These are phyloP conservation scores for Cryptococcus deneoformans DNA, from an alignment of 1,284 basidiomycete genomes.

Conservation along the genomic window DNA sequence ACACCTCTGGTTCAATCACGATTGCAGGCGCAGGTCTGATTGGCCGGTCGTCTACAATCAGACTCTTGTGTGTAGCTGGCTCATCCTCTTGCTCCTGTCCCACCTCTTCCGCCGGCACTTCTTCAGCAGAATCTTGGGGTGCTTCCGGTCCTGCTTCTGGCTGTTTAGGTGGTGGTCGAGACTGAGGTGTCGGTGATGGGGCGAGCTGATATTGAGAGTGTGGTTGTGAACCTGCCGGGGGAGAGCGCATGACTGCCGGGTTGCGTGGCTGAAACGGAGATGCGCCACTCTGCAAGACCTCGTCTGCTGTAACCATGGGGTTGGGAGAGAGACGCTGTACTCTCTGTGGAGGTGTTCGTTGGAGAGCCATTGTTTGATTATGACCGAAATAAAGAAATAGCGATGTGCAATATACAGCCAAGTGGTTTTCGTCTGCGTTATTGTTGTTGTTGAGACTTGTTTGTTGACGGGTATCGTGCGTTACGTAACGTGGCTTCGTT, in stretches of 20 bases:
- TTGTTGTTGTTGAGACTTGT: too few relatives aligned
- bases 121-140: too few relatives aligned
- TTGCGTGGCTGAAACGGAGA: conserved; percentile 20
- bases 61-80: neutral
- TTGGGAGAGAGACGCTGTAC: neutral
- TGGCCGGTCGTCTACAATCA: conserved; percentile 11
- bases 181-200: neutral
- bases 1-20: conserved; percentile 1
- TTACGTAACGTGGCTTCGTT: too few relatives aligned
- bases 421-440: too few relatives aligned
- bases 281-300: neutral
- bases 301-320: neutral
- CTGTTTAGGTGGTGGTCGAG: neutral
- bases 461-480: too few relatives aligned
- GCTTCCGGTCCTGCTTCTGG: neutral
- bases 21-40: conserved; percentile 9
- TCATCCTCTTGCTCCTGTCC: neutral
- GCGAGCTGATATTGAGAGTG: neutral
- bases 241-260: conserved; percentile 21
- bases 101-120: neutral
- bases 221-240: neutral
- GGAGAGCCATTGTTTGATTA: conserved; percentile 23
- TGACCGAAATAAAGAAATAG: neutral
- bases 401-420: neutral
- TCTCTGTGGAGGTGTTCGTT: conserved; percentile 31